phyloP scores from a whole-genome alignment of 1,139 yeast species.

The Debaryomycetaceae sp. region DNA sequence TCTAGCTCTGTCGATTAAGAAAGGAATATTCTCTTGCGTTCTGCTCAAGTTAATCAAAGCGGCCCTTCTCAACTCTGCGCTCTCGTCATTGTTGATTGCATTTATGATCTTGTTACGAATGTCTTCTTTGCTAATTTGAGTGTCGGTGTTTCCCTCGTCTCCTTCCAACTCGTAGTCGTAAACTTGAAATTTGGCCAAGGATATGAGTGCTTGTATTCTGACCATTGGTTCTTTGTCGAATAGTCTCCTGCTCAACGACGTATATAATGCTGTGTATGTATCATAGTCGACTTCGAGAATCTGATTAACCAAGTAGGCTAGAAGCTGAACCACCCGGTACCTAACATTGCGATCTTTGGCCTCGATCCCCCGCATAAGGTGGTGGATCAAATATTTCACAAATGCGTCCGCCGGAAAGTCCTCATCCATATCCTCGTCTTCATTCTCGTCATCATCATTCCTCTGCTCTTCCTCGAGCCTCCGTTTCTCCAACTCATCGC shows the following conservation, averaged over 20 bases:
- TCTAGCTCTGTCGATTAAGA: slow-evolving; percentile 74
- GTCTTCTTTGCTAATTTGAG: slow-evolving; percentile 14
- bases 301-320: slow-evolving; percentile 70
- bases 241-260: slow-evolving; percentile 60
- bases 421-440: slow-evolving; percentile 26
- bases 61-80: slow-evolving; percentile 87
- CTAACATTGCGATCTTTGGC: slow-evolving; percentile 77
- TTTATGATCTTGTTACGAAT: slow-evolving; percentile 50
- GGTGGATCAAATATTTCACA: slow-evolving; percentile 59
- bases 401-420: slow-evolving; percentile 48
- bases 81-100: slow-evolving; percentile 71
- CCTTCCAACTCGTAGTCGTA: slow-evolving; percentile 39
- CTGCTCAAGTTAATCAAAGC: slow-evolving; percentile 69
- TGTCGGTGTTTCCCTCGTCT: slow-evolving; percentile 16
- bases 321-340: slow-evolving; percentile 72
- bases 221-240: slow-evolving; percentile 78
- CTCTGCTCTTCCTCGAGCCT: slow-evolving; percentile 15
- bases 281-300: slow-evolving; percentile 77
- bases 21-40: slow-evolving; percentile 51
- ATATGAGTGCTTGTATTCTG: slow-evolving; percentile 77
- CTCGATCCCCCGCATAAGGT: slow-evolving; percentile 70
- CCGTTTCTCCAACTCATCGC: slow-evolving; percentile 24
- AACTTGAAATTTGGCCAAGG: slow-evolving; percentile 75
- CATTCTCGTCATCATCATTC: slow-evolving; percentile 20
- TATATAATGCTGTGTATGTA: slow-evolving; percentile 59